Evolutionary conservation across 768 basidiomycete genomes (phyloP).

Genomic region (Royoungia palumana): DNA sequence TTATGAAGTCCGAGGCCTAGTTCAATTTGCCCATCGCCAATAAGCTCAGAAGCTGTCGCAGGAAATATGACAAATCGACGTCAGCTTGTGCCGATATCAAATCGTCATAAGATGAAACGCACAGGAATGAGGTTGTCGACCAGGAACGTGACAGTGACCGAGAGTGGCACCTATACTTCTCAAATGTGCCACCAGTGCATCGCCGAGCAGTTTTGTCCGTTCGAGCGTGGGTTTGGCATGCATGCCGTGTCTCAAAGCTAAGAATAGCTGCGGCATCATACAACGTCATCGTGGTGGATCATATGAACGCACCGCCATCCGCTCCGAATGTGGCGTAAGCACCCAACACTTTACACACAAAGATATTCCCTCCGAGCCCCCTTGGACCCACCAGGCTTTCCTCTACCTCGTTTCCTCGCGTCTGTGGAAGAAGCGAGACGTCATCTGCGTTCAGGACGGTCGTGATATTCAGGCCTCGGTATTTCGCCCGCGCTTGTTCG

Average conservation of each 20-base stretch:
- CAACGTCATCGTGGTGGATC: constrained; percentile 8
- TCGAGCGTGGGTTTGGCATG: constrained; percentile 10
- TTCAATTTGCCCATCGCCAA: constrained; percentile 25
- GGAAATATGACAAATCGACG: neutral
- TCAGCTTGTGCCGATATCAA: neutral
- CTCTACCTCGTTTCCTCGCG: constrained; percentile 5
- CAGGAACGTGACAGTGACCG: constrained; percentile 60
- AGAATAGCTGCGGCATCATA: neutral
- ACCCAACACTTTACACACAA: constrained; percentile 57
- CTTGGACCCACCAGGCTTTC: constrained; percentile 44
- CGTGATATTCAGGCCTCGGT: constrained; percentile 35
- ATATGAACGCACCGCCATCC: constrained; percentile 29
- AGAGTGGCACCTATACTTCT: constrained; percentile 40
- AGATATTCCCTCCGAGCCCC: constrained; percentile 44
- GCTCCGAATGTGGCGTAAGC: constrained; percentile 39
- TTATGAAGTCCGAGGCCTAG: constrained; percentile 57
- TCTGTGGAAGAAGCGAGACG: constrained; percentile 41
- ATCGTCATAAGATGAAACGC: neutral
- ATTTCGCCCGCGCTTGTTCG: constrained; percentile 44
- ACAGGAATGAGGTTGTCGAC: constrained; percentile 26
- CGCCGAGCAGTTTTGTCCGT: constrained; percentile 28
- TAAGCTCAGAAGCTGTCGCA: constrained; percentile 3
- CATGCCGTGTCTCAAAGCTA: neutral
- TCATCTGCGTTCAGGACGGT: constrained; percentile 56
- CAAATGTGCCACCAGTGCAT: constrained; percentile 30